Base-by-base conservation (phyloP, 495 filamentous ascomycete species). In the Monascus purpureus region DNA sequence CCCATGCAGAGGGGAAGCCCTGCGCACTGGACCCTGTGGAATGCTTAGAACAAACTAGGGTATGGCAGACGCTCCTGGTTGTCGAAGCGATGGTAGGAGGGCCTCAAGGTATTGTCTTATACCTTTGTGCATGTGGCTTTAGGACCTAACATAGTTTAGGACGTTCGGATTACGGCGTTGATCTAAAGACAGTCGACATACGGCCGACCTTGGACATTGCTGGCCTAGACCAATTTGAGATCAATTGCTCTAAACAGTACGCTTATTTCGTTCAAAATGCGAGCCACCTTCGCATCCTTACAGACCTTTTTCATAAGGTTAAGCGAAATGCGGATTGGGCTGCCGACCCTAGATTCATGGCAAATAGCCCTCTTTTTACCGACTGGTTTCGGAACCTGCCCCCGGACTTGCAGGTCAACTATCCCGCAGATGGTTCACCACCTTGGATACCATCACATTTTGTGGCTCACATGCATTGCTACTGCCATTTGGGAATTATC, bases 81-180 rank as follows among this genome's bases (percentile, higher is more conserved):
- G 74, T 83, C 20, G 90, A 96, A 52, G 65, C 88, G 17, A 93
- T 96, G 84, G 77, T 96, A 38, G 88, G 90, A 27, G 84, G 79
- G 12, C 85, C 92, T 1, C 90, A 97, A 78, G 92, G 82, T 87
- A 63, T 40, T 32, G 19, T 17, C 18, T 14, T 17, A 20, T 6
- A 28, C 28, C 6, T 4, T 12, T 28, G 27, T 35, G 29, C 26
- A 32, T 7, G 35, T 17, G 28, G 25, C 17, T 25, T 36, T 39
- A 40, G 17, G 49, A 40, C 25, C 35, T 55, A 39, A 67, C 41
- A 35, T 32, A 36, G 29, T 27, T 2, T 39, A 93, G 84, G 84
- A n/a, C 80, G 86, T 12, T 78, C 68, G 33, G 84, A 93, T 43
- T 75, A 85, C 39, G 70, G 76, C 6, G 76, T 93, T 12, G 72